phyloP scores from a whole-genome alignment of 768 basidiomycete genomes.

The Tephrocybe rancida region DNA sequence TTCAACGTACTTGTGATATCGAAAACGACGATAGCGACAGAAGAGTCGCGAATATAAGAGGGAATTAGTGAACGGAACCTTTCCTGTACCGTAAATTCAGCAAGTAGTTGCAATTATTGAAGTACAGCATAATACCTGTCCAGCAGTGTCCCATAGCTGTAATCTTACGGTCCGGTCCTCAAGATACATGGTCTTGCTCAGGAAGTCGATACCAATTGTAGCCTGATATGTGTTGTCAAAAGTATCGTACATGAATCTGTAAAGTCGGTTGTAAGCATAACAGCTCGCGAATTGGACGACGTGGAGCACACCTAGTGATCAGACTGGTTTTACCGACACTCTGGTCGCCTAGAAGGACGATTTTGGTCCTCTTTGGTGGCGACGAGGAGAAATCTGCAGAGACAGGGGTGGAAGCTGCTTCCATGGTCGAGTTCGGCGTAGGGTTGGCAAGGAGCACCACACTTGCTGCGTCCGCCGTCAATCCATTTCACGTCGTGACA shows the following conservation, averaged over 20 bases:
- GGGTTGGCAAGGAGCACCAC: not conserved
- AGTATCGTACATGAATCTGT: constrained; percentile 98
- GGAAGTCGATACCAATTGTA: constrained; percentile 97
- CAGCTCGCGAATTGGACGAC: constrained; percentile 3
- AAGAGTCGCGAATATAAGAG: constrained; percentile 98
- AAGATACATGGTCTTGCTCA: constrained; percentile 99
- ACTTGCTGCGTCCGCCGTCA: not conserved
- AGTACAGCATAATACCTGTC: constrained; percentile 60
- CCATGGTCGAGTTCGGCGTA: constrained; percentile 33
- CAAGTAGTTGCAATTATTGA: not conserved
- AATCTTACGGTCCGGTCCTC: constrained; percentile 97
- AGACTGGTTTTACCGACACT: constrained; percentile 98
- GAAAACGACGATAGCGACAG: constrained; percentile 97
- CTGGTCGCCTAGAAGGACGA: constrained; percentile 95
- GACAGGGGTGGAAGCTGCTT: constrained; percentile 63
- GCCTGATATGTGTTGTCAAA: constrained; percentile 99
- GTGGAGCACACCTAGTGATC: constrained; percentile 78
- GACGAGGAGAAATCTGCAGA: constrained; percentile 86
- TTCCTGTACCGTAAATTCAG: constrained; percentile 56
- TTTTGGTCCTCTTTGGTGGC: constrained; percentile 93
- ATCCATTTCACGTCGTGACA: constrained; percentile 3
- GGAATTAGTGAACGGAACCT: constrained; percentile 97
- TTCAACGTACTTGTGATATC: constrained; percentile 90
- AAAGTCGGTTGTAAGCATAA: constrained; percentile 7
- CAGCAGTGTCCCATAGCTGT: constrained; percentile 99